Conservation (phyloP, 306 rosid genomes). For the Begonia loranthoides region DNA sequence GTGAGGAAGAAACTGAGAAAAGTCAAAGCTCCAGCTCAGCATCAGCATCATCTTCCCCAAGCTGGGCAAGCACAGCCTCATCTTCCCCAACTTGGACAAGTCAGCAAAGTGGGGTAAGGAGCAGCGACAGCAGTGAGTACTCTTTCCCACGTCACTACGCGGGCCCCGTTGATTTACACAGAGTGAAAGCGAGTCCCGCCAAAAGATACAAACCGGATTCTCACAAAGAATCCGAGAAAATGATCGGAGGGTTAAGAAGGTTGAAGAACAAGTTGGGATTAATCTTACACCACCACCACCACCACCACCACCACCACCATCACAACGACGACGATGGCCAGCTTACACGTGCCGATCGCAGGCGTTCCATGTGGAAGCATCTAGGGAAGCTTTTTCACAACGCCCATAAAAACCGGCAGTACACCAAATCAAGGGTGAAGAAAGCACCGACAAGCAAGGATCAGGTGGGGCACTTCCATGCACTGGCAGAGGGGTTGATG, state of each 20-base stretch:
- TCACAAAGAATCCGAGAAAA: slow-evolving; percentile 12
- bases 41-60: slow-evolving; percentile 12
- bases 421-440: slow-evolving; percentile 13
- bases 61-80: slow-evolving; percentile 13
- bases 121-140: slow-evolving; percentile 10
- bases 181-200: slow-evolving; percentile 11
- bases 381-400: slow-evolving; percentile 34
- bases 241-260: slow-evolving; percentile 29
- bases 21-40: slow-evolving; percentile 10
- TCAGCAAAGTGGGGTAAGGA: slow-evolving; percentile 11
- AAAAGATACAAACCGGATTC: slow-evolving; percentile 8
- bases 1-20: slow-evolving; percentile 13
- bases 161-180: background rate
- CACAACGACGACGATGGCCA: background rate
- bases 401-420: slow-evolving; percentile 9
- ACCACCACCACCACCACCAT: slow-evolving; percentile 27
- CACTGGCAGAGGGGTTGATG: slow-evolving; percentile 42
- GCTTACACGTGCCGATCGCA: background rate
- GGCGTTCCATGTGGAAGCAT: slow-evolving; percentile 28
- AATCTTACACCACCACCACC: slow-evolving; percentile 58
- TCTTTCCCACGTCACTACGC: background rate
- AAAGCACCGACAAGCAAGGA: slow-evolving; percentile 7
- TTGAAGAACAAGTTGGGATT: slow-evolving; percentile 55
- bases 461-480: slow-evolving; percentile 40
- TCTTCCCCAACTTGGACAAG: slow-evolving; percentile 18